Evolutionary conservation across 345 rosid genomes (phyloP).

Genomic region (Leavenworthia alabamica): DNA sequence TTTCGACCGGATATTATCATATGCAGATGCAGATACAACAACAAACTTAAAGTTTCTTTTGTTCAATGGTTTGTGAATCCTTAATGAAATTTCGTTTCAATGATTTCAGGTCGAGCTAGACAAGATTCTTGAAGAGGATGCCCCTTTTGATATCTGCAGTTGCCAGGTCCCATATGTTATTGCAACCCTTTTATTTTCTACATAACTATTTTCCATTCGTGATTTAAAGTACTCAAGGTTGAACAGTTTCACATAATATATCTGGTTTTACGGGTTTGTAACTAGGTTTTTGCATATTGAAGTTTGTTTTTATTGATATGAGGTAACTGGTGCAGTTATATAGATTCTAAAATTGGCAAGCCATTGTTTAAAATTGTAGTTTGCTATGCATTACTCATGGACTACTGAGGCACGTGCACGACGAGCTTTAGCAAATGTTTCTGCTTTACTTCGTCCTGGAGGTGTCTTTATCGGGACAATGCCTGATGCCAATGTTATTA

Average conservation of each 20-base stretch:
- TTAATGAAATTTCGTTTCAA: constrained; percentile 9
- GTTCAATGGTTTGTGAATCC: background rate
- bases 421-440: constrained; percentile 86
- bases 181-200: background rate
- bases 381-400: constrained; percentile 97
- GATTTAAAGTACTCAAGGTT: background rate
- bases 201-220: background rate
- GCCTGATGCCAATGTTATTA: constrained; percentile 96
- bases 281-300: background rate
- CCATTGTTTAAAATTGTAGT: constrained; percentile 40
- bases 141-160: constrained; percentile 92
- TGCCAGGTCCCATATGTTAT: constrained; percentile 64
- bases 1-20: background rate
- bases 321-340: background rate
- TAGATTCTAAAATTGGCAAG: constrained; percentile 8
- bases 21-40: background rate
- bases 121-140: constrained; percentile 83
- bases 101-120: constrained; percentile 69
- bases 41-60: background rate
- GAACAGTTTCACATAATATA: background rate
- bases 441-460: constrained; percentile 93
- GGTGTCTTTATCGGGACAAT: constrained; percentile 90
- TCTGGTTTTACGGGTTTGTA: background rate
- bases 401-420: constrained; percentile 90
- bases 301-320: background rate